These are phyloP conservation scores for Suhomyces maxii DNA, from an alignment of 1,139 yeast genomes.

Conservation along the genomic window DNA sequence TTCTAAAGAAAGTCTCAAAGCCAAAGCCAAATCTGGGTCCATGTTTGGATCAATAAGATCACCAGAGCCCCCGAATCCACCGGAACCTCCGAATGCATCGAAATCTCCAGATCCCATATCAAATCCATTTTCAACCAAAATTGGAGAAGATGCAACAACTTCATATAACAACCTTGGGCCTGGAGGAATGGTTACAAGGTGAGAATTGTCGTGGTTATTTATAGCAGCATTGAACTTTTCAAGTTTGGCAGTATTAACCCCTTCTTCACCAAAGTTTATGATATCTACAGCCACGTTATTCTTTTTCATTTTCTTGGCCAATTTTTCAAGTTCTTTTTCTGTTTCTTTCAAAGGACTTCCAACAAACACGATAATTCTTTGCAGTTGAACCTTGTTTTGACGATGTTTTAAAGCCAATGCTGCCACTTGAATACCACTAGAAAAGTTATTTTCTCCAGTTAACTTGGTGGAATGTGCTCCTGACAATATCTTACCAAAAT, in stretches of 20 bases:
- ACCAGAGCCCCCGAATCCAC: conserved; percentile 51
- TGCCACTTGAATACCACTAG: conserved; percentile 94
- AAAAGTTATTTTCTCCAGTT: conserved; percentile 65
- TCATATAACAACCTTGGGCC: conserved; percentile 82
- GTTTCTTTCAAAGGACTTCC: conserved; percentile 81
- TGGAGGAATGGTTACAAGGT: conserved; percentile 84
- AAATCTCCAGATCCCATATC: conserved; percentile 44
- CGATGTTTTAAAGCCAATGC: conserved; percentile 95
- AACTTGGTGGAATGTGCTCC: conserved; percentile 85
- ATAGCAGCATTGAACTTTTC: conserved; percentile 80
- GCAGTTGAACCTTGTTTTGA: conserved; percentile 89
- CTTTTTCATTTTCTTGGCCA: conserved; percentile 93
- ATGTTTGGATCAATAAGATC: conserved; percentile 82
- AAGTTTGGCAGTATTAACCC: conserved; percentile 71
- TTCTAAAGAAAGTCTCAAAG: conserved; percentile 79
- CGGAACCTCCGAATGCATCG: conserved; percentile 37
- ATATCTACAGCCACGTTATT: conserved; percentile 89
- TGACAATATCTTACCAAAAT: conserved; percentile 82
- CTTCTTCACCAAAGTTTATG: conserved; percentile 89
- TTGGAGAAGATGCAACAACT: conserved; percentile 67
- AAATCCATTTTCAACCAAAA: conserved; percentile 58
- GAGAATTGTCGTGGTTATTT: conserved; percentile 77
- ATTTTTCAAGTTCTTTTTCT: conserved; percentile 71
- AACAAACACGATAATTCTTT: conserved; percentile 85
- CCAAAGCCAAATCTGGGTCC: conserved; percentile 97